Evolutionary conservation across 805 yeast species (phyloP), one percentile per base, ranked within the genome.

Genomic region (Candida michaelii): DNA sequence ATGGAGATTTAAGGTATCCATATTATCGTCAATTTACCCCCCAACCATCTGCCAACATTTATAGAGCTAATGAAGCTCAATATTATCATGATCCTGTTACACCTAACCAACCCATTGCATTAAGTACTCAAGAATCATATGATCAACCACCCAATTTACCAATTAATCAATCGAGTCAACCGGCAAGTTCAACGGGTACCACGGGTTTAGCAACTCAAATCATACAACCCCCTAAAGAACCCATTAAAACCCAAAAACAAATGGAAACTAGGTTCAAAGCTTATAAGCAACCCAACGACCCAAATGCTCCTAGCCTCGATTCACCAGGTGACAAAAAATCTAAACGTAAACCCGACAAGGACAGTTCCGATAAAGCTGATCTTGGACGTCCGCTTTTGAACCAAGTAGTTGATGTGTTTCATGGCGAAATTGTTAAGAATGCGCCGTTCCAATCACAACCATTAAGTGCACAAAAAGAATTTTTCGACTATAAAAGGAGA

Each of bases 381-480:
- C 17, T 12, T 17, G n/a, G 4, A 18, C 17, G 37, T 8, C 37
- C 37, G 8, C 29, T 34, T 23, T 27, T 34, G n/a, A 41, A 36
- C 27, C 47, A 49, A 41, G 79, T 74, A 1, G 67, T 76, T 4
- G 82, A 77, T 51, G 77, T 77, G 2, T 77, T 73, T 49, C 66
- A 65, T 41, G 75, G 74, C 2, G 77, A 73, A 45, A 62, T 63
- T 31, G 58, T 71, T 13, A 65, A 69, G 44, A 66, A 62, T 15
- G 81, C 81, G 0, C 82, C 81, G 9, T 51, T 73, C 30, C 60
- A 60, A 18, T 72, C 79, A 12, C 82, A 77, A 51, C 81, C 82
- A 4, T 58, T 76, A 8, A 67, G 75, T 30, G 74, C 81, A 0
- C 79, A 76, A 51, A 55, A 65, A 16, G 73, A 65, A 39, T 62